Evolutionary conservation across 2,329 filamentous ascomycete genomes (phyloP).

Genomic region (Ceratocystis papillata): DNA sequence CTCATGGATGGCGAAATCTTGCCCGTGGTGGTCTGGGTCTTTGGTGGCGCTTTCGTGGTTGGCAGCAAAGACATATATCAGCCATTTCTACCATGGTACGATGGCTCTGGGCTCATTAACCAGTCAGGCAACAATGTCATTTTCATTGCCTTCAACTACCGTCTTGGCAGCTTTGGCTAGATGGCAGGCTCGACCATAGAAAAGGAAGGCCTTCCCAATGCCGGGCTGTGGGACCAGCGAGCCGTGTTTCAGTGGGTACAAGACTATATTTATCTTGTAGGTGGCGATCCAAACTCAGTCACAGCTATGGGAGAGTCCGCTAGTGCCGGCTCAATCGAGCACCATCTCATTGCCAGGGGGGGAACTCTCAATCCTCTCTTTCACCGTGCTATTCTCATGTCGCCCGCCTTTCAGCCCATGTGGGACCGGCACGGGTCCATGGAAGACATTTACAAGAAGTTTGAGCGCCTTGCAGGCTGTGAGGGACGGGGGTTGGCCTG

Average conservation of each 20-base stretch:
- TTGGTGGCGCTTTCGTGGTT: constrained; percentile 38
- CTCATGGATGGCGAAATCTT: constrained; percentile 32
- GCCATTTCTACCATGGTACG: constrained; percentile 32
- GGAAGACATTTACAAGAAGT: constrained; percentile 30
- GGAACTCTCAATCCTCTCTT: constrained; percentile 38
- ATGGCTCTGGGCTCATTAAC: constrained; percentile 32
- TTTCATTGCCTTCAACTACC: constrained; percentile 40
- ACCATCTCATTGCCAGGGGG: constrained; percentile 39
- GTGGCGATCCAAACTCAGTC: constrained; percentile 38
- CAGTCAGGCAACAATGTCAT: constrained; percentile 35
- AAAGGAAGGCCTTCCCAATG: constrained; percentile 35
- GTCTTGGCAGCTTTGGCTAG: constrained; percentile 40
- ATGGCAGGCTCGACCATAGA: constrained; percentile 38
- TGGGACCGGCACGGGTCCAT: constrained; percentile 30
- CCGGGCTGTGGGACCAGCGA: constrained; percentile 36
- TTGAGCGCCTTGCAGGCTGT: constrained; percentile 31
- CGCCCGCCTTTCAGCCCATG: constrained; percentile 32
- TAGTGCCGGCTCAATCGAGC: constrained; percentile 41
- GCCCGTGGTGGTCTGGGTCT: constrained; percentile 39
- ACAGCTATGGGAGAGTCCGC: constrained; percentile 43
- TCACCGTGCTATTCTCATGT: constrained; percentile 30
- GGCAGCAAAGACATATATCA: constrained; percentile 34
- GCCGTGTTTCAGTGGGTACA: constrained; percentile 41
- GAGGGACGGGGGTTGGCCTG: constrained; percentile 28
- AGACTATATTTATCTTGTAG: constrained; percentile 37